Evolutionary conservation across 225 moss, liverwort and hornwort species (phyloP), one percentile per base, ranked within the genome.

Genomic region (Neckera pumila): DNA sequence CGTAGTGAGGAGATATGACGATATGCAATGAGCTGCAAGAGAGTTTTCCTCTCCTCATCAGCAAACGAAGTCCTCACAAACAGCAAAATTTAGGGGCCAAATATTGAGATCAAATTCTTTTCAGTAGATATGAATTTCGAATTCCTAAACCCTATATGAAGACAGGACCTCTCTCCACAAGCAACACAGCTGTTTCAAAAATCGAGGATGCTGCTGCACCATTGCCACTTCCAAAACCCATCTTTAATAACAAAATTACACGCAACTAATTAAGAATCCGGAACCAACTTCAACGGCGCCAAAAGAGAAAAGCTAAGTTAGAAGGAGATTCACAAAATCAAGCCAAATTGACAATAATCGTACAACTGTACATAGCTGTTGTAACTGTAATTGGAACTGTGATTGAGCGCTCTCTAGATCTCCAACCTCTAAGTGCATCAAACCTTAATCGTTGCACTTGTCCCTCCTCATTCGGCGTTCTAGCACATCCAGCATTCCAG

Each of bases 331-430:
- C 75, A 73, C 26, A 81, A 49, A 86, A 85, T 85, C 56, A 63
- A 47, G 80, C 16, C 61, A 53, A 79, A 79, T 70, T 53, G 38
- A 38, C n/a, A 79, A 53, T 85, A 14, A 81, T 74, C 63, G 65
- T 88, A 86, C 86, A 92, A 79, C 51, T 88, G 85, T 90, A 85
- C 90, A 90, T 49, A 42, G 53, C 42, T 83, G 36, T 53, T 42
- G 34, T 30, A 53, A 65, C 85, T 85, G 76, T 51, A 82, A 51
- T 51, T n/a, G n/a, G n/a, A n/a, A n/a, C n/a, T n/a, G 40, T 74
- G 82, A 65, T 67, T 87, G 19, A 26, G 85, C 34, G 76, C 59
- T 40, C 49, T 81, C 31, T 73, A 40, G 33, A 57, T 67, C 42
- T 66, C 76, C 75, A 81, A 31, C 53, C 33, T 57, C 26, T 23